A percentile compares a stretch with the other conserved stretches of the same genome.
Conservation (phyloP, 1,139 yeast species). For the Zygoascus meyerae region DNA sequence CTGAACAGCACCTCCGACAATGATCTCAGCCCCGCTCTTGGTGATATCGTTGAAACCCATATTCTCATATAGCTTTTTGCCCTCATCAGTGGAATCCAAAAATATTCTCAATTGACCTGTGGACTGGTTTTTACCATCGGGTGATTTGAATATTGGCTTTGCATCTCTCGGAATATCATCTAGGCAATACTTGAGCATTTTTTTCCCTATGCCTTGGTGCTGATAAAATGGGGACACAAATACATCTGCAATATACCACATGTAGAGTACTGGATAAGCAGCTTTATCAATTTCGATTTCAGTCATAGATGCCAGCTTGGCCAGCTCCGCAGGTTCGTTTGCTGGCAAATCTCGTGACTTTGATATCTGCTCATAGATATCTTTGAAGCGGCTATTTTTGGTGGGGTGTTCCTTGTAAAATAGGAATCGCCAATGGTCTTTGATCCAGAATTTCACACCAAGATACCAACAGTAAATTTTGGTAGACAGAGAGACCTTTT, state of each 20-base stretch:
- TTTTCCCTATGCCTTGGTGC: constrained; percentile 3
- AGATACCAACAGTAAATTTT: background rate
- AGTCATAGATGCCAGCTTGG: background rate
- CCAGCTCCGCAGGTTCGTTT: constrained; percentile 3
- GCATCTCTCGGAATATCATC: constrained; percentile 6
- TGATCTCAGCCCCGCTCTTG: no score
- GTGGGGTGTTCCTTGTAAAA: background rate
- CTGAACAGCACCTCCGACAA: no score
- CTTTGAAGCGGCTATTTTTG: background rate
- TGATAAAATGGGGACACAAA: background rate
- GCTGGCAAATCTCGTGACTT: background rate
- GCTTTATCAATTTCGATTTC: background rate
- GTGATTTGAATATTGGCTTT: constrained; percentile 1
- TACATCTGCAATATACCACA: constrained; percentile 3
- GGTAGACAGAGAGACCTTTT: background rate
- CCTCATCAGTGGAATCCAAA: background rate
- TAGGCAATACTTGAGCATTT: constrained; percentile 1
- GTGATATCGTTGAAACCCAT: background rate
- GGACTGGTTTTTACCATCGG: constrained; percentile 2
- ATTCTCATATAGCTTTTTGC: background rate
- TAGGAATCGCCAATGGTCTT: constrained; percentile 1
- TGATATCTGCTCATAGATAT: background rate
- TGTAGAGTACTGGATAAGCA: constrained; percentile 1
- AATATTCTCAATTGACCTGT: constrained; percentile 1
- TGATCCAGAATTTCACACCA: background rate